A percentile compares a stretch with the other conserved stretches of the same genome.
Evolutionary conservation across 441 rosid genomes (phyloP).

Genomic region (Oxalis stricta): DNA sequence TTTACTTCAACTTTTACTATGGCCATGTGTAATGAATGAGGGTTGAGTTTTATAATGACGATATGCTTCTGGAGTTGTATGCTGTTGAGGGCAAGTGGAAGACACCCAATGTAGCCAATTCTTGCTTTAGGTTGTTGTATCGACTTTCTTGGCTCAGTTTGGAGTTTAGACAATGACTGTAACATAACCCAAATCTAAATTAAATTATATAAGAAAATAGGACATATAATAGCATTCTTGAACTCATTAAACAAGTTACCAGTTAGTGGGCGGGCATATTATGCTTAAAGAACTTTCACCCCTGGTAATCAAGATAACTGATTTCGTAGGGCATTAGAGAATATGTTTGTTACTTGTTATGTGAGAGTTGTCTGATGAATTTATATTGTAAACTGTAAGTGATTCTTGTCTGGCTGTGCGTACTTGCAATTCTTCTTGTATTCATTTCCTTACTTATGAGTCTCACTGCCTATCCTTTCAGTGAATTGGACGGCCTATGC

Average conservation of each 20-base stretch:
- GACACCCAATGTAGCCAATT: too few species aligned
- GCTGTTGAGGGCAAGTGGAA: too few species aligned
- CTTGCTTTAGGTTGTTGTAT: too few species aligned
- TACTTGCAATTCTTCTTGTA: background rate
- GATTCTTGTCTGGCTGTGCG: background rate
- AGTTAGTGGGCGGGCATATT: background rate
- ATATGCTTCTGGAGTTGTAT: too few species aligned
- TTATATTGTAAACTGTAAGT: background rate
- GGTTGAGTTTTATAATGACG: too few species aligned
- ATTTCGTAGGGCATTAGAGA: background rate
- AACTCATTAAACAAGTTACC: background rate
- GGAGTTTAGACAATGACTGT: background rate
- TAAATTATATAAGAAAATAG: background rate
- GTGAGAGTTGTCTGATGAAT: background rate
- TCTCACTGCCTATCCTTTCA: constrained; percentile 18
- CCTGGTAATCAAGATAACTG: background rate
- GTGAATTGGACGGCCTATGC: constrained; percentile 76
- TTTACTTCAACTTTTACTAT: too few species aligned
- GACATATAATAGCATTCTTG: background rate
- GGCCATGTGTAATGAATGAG: background rate
- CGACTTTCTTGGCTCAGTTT: too few species aligned
- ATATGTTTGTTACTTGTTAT: background rate
- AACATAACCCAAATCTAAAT: too few species aligned
- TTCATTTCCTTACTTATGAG: background rate
- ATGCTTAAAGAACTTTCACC: background rate